Percentiles rank a stretch among this genome's conserved stretches.
phyloP scores from a whole-genome alignment of 2,329 filamentous ascomycete genomes.

The Neofusicoccum laricinum region DNA sequence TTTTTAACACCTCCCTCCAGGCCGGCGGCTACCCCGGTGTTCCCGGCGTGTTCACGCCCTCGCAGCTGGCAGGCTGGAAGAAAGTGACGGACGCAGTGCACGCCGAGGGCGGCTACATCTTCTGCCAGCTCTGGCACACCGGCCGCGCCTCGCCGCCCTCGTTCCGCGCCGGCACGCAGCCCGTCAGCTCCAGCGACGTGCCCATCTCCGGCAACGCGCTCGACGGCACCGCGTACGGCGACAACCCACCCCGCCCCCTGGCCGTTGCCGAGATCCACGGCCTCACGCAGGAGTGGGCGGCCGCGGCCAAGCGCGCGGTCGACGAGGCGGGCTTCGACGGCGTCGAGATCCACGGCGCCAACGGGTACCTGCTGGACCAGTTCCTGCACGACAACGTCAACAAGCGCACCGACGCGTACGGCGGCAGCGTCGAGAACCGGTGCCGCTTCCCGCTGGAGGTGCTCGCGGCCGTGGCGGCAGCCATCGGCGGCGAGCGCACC shows the following conservation, averaged over 20 bases:
- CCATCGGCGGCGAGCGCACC: constrained; percentile 22
- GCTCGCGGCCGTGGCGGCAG: constrained; percentile 26
- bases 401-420: constrained; percentile 30
- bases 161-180: constrained; percentile 32
- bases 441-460: constrained; percentile 33
- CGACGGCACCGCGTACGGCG: constrained; percentile 33
- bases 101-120: constrained; percentile 29
- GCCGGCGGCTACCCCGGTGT: constrained; percentile 30
- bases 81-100: constrained; percentile 33
- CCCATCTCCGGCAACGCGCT: constrained; percentile 39
- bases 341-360: constrained; percentile 40
- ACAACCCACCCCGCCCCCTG: constrained; percentile 32
- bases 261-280: constrained; percentile 39
- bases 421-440: constrained; percentile 30
- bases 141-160: constrained; percentile 34
- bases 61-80: constrained; percentile 33
- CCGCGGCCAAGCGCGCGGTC: constrained; percentile 37
- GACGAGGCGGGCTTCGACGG: constrained; percentile 34
- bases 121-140: constrained; percentile 30
- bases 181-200: constrained; percentile 29
- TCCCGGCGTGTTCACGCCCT: constrained; percentile 29
- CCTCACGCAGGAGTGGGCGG: constrained; percentile 37
- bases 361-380: constrained; percentile 63
- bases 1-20: constrained; percentile 17
- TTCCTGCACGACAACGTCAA: constrained; percentile 56